These are phyloP conservation scores for Lasiosphaeria hispida DNA, from an alignment of 495 filamentous ascomycete genomes.

Conservation along the genomic window DNA sequence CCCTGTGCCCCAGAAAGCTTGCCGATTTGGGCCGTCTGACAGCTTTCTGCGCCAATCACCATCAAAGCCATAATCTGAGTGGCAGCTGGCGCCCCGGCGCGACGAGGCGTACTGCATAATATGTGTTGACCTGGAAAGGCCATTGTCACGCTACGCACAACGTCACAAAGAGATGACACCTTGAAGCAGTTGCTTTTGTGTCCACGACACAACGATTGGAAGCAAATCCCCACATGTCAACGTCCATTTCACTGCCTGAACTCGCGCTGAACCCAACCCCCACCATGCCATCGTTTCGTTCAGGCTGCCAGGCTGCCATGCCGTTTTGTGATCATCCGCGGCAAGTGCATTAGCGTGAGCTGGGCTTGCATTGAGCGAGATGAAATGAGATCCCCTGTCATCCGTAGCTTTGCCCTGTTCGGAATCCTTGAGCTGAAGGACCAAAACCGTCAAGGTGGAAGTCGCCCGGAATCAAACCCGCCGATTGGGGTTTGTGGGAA, in stretches of 20 bases:
- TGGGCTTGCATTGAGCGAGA: slow-evolving; percentile 21
- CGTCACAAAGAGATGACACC: no score
- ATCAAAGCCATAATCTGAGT: slow-evolving; percentile 7
- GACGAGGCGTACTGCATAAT: no score
- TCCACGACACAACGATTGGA: no score
- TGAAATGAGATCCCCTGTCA: slow-evolving; percentile 18
- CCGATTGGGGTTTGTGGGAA: no score
- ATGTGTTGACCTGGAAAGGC: no score
- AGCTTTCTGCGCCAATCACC: slow-evolving; percentile 19
- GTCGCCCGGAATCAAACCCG: no score
- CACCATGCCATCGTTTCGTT: slow-evolving; percentile 10
- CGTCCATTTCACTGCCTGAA: background rate
- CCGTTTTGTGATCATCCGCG: slow-evolving; percentile 17
- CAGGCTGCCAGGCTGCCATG: background rate
- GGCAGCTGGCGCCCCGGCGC: background rate
- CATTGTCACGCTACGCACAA: no score
- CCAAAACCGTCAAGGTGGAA: no score
- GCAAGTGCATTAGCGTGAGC: slow-evolving; percentile 28
- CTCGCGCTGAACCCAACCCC: slow-evolving; percentile 4
- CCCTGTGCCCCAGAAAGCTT: slow-evolving; percentile 6
- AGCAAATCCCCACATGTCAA: background rate
- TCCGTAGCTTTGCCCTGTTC: background rate
- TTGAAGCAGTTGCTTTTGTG: no score
- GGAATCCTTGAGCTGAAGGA: no score
- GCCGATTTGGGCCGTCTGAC: slow-evolving; percentile 15